Conservation (phyloP, 1,284 basidiomycete species). For the Cronartium ribicola region DNA sequence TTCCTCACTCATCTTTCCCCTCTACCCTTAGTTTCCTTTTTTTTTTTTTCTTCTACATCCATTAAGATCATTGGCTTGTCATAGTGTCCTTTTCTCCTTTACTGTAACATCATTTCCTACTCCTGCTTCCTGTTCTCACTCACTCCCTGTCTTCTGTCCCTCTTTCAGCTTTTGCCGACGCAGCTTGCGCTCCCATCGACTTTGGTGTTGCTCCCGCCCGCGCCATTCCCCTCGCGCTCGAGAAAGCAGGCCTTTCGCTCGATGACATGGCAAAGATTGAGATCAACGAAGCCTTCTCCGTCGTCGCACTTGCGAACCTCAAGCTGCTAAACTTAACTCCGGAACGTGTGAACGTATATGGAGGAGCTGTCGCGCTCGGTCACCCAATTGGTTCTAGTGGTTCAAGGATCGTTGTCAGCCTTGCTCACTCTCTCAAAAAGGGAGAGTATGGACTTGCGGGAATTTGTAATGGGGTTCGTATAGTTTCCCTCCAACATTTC, state of each 20-base stretch:
- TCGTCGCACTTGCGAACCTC: conserved; percentile 53
- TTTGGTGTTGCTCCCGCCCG: conserved; percentile 93
- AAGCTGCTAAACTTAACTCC: conserved; percentile 58
- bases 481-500: neutral
- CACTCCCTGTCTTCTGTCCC: conserved; percentile 46
- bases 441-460: conserved; percentile 95
- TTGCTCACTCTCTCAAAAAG: conserved; percentile 84
- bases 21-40: neutral
- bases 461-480: conserved; percentile 90
- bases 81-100: conserved; percentile 59
- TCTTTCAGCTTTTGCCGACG: conserved; percentile 82
- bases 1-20: neutral
- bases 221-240: conserved; percentile 81
- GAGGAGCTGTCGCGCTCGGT: conserved; percentile 86
- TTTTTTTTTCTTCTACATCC: neutral
- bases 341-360: conserved; percentile 78
- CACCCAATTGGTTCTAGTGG: conserved; percentile 88
- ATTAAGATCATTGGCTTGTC: neutral
- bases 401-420: conserved; percentile 87
- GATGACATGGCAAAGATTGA: conserved; percentile 90
- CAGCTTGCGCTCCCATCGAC: conserved; percentile 91
- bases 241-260: conserved; percentile 75
- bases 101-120: conserved; percentile 48
- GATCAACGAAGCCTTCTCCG: conserved; percentile 68
- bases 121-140: conserved; percentile 48